phyloP scores from a whole-genome alignment of 1,284 basidiomycete species.

The Cryptococcus floricola region DNA sequence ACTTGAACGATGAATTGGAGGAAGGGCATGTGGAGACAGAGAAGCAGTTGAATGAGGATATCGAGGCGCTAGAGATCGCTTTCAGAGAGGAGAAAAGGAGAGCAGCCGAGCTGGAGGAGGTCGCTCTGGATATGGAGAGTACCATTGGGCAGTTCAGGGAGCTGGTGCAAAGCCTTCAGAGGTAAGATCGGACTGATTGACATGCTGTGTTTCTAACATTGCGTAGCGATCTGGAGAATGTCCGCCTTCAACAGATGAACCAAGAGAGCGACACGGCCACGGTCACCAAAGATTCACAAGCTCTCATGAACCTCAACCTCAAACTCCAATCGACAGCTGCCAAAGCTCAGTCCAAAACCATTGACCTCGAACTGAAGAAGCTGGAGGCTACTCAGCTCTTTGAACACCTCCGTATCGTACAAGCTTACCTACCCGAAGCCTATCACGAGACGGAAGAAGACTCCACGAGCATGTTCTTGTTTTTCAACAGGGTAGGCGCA shows the following conservation, averaged over 20 bases:
- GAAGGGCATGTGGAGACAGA: conserved; percentile 95
- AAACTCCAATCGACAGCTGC: conserved; percentile 82
- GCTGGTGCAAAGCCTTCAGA: conserved; percentile 75
- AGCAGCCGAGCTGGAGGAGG: conserved; percentile 67
- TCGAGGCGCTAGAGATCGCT: conserved; percentile 71
- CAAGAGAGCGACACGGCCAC: conserved; percentile 74
- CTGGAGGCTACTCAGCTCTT: conserved; percentile 76
- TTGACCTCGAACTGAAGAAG: conserved; percentile 79
- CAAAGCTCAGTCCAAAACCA: conserved; percentile 80
- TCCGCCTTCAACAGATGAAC: conserved; percentile 76
- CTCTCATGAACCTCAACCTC: conserved; percentile 82
- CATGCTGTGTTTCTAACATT: not conserved
- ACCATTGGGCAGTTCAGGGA: conserved; percentile 90
- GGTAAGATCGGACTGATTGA: conserved; percentile 51
- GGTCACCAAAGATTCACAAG: conserved; percentile 70
- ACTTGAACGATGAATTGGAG: conserved; percentile 94
- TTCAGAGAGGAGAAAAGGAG: conserved; percentile 65
- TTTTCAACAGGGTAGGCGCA: conserved; percentile 78
- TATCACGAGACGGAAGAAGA: conserved; percentile 83
- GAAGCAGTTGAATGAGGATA: conserved; percentile 82
- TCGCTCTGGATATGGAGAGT: conserved; percentile 74
- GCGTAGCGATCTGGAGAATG: conserved; percentile 70
- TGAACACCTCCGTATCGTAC: conserved; percentile 62
- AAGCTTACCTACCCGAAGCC: conserved; percentile 79
- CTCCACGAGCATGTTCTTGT: conserved; percentile 78